Evolutionary conservation across 73 alveolate species (phyloP), one percentile per base, ranked within the genome.

Genomic region (Paramecium octaurelia): DNA sequence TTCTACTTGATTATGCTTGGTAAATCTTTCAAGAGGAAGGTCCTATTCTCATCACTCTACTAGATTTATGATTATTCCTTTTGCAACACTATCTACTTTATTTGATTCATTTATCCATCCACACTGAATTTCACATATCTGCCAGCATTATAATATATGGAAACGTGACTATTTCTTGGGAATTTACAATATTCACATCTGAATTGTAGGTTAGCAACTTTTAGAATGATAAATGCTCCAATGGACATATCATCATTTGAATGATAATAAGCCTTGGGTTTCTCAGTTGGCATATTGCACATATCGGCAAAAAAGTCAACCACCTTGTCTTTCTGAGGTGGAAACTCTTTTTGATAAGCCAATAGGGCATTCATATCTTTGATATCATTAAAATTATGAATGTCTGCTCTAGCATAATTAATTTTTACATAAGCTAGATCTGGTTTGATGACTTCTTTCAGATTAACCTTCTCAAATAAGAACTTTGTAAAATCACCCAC

Each of bases 101-200:
- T 31, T 24, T 27, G 10, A 64, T 80, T 80, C 60, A 75, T 31
- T 27, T 80, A 7, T 12, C 91, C 27, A 42, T 80, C 91, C 8
- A 48, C 75, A 48, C 91, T 80, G 20, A 80, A 14, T 23, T 42
- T 80, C 0, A 80, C 76, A 24, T 44, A 80, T 46, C 8, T 80
- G 3, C 76, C 91, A 43, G 44, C 42, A 48, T 27, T 43, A 23
- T 80, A 80, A 48, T 80, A 80, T 1, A 80, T 11, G 5, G 91
- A 80, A 24, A 80, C 75, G 21, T 80, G 91, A 43, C 34, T 9
- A 8, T 18, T 48, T 7, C 76, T 34, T 18, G 91, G 91, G 44
- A 80, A 80, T n/a, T 80, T 42, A 24, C 91, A 80, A 18, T 23
- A 46, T 80, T 80, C 91, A 46, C 91, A 80, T 48, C 50, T 80